Evolutionary conservation across 257 asterid species (phyloP).

Genomic region (Penstemon davidsonii): DNA sequence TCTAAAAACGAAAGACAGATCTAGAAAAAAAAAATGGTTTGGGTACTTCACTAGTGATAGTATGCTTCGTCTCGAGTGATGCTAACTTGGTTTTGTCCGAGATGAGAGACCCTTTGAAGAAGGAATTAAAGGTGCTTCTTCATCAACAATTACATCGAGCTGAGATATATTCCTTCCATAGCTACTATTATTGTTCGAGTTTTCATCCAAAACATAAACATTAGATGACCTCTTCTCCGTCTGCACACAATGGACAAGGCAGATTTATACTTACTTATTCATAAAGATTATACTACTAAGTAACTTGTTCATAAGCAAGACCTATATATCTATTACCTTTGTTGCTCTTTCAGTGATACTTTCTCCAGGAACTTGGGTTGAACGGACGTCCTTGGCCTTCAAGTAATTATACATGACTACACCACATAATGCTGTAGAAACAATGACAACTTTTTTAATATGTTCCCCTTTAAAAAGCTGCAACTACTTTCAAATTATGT

Average conservation of each 20-base stretch:
- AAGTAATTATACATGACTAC: constrained; percentile 68
- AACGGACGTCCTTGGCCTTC: constrained; percentile 52
- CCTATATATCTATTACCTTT: constrained; percentile 33
- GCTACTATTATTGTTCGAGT: constrained; percentile 26
- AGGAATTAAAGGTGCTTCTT: constrained; percentile 51
- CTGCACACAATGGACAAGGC: constrained; percentile 19
- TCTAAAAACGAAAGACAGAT: constrained; percentile 25
- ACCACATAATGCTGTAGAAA: constrained; percentile 78
- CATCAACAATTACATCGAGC: constrained; percentile 39
- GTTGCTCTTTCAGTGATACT: constrained; percentile 38
- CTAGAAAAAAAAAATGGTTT: background rate
- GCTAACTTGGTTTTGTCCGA: constrained; percentile 55
- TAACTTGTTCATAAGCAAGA: background rate
- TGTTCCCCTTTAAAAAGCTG: constrained; percentile 1
- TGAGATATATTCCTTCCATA: constrained; percentile 41
- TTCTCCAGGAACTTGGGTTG: constrained; percentile 47
- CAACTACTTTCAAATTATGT: constrained; percentile 6
- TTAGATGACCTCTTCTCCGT: constrained; percentile 38
- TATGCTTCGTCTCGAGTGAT: background rate
- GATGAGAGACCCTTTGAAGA: constrained; percentile 48
- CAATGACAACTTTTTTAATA: constrained; percentile 18
- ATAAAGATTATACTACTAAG: no score
- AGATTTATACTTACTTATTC: no score
- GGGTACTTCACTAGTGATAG: no score
- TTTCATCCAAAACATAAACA: constrained; percentile 35